Evolutionary conservation across 2,329 filamentous ascomycete species (phyloP).

Genomic region (Colletotrichum truncatum): DNA sequence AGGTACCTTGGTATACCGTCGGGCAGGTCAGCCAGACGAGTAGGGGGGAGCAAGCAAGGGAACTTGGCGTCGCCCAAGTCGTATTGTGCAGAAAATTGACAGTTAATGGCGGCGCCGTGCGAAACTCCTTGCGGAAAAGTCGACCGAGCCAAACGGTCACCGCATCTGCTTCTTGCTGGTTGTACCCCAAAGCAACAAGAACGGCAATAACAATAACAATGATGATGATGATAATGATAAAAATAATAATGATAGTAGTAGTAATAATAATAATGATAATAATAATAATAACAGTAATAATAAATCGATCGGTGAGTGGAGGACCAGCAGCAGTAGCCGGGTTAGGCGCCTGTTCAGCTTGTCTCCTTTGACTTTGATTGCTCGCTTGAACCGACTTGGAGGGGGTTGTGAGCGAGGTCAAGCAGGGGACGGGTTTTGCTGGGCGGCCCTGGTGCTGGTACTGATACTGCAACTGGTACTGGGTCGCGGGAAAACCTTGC

Average conservation of each 20-base stretch:
- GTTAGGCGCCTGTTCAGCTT: constrained; percentile 17
- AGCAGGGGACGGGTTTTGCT: neutral
- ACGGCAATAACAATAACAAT: no score
- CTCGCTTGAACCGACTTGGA: neutral
- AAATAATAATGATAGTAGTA: no score
- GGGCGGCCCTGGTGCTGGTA: neutral
- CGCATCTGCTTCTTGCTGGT: neutral
- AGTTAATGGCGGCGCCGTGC: neutral
- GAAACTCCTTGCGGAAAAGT: no score
- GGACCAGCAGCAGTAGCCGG: constrained; percentile 14
- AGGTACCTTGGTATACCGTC: neutral
- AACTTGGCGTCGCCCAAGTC: neutral
- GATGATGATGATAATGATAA: no score
- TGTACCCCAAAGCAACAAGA: neutral
- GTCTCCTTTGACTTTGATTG: neutral
- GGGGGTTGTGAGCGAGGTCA: neutral
- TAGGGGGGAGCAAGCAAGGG: no score
- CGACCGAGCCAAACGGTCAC: neutral
- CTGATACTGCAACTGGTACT: neutral
- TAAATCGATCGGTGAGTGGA: constrained; percentile 1
- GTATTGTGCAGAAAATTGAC: neutral
- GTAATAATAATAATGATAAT: no score
- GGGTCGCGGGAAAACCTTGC: constrained; percentile 15
- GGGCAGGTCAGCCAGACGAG: no score
- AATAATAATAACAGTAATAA: no score